These are phyloP conservation scores for Phyllosticta citribraziliensis DNA, from an alignment of 2,329 filamentous ascomycete genomes.

Conservation along the genomic window DNA sequence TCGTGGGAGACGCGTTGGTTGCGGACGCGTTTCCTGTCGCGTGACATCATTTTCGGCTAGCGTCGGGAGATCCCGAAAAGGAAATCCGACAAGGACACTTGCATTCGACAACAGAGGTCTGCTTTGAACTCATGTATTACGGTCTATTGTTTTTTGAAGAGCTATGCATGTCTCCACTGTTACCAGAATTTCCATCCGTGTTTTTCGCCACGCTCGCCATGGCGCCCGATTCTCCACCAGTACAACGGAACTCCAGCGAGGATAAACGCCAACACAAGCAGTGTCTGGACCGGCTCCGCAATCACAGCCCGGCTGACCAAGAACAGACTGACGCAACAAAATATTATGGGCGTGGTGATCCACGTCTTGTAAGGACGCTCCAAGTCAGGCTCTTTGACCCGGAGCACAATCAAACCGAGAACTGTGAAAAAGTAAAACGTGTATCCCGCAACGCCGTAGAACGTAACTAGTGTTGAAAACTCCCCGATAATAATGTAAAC, in stretches of 20 bases:
- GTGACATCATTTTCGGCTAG: neutral
- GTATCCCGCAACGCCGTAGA: constrained; percentile 95
- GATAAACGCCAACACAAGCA: constrained; percentile 80
- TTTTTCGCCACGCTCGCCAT: constrained; percentile 6
- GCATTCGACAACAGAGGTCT: neutral
- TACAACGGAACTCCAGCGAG: constrained; percentile 77
- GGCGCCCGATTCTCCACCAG: constrained; percentile 64
- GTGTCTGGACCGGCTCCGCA: constrained; percentile 78
- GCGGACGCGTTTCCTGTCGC: neutral
- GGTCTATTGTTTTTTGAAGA: neutral
- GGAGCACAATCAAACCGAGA: constrained; percentile 79
- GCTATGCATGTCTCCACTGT: constrained; percentile 1
- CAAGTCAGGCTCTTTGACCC: constrained; percentile 76
- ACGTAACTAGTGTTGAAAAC: constrained; percentile 85
- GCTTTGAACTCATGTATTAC: neutral
- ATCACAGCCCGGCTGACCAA: constrained; percentile 81
- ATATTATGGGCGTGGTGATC: constrained; percentile 95
- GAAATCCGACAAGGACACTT: neutral
- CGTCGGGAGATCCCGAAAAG: neutral
- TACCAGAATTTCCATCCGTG: constrained; percentile 9
- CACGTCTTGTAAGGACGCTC: constrained; percentile 90
- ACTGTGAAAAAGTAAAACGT: constrained; percentile 97
- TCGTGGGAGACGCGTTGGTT: constrained; percentile 2
- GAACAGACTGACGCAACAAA: constrained; percentile 95
- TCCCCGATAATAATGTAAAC: constrained; percentile 79